Conservation (phyloP, 805 yeast species). For the Starmerella riodocensis region DNA sequence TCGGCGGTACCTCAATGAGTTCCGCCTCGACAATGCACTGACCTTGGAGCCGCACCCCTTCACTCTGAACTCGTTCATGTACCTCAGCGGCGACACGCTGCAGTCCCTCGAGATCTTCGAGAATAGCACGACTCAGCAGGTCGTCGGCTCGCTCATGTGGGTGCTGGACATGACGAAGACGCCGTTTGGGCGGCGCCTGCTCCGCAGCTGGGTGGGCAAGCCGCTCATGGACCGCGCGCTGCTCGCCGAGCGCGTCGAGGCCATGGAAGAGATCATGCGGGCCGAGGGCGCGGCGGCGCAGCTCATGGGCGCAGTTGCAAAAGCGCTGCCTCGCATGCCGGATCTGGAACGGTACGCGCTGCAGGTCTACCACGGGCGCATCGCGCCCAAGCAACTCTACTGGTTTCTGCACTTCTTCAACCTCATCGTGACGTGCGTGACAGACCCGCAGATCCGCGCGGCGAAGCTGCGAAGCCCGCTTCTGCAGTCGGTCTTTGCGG, state of each 20-base stretch:
- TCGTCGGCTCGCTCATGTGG: conserved; percentile 65
- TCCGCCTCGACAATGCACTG: conserved; percentile 40
- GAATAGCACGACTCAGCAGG: conserved; percentile 44
- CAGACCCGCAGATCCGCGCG: conserved; percentile 17
- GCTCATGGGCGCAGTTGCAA: conserved; percentile 23
- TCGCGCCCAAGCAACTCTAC: conserved; percentile 48
- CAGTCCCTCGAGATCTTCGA: conserved; percentile 61
- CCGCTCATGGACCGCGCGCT: conserved; percentile 48
- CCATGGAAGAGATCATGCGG: conserved; percentile 38
- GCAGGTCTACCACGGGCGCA: conserved; percentile 46
- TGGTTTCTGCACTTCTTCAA: conserved; percentile 37
- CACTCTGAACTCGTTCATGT: conserved; percentile 35
- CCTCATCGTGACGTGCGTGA: conserved; percentile 23
- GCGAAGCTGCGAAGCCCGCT: conserved; percentile 27
- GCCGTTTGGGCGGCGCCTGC: conserved; percentile 53
- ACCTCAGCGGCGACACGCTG: conserved; percentile 52
- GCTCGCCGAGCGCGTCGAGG: conserved; percentile 51
- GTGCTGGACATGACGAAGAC: conserved; percentile 70
- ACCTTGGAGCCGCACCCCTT: conserved; percentile 42
- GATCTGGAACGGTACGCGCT: conserved; percentile 50
- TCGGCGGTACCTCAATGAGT: conserved; percentile 44
- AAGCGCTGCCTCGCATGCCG: conserved; percentile 29
- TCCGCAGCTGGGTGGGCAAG: conserved; percentile 58
- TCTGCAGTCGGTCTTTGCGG: conserved; percentile 31
- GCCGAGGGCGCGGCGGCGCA: conserved; percentile 7